These are phyloP conservation scores for Epichloe baconii DNA, from an alignment of 2,329 filamentous ascomycete genomes.

Conservation along the genomic window DNA sequence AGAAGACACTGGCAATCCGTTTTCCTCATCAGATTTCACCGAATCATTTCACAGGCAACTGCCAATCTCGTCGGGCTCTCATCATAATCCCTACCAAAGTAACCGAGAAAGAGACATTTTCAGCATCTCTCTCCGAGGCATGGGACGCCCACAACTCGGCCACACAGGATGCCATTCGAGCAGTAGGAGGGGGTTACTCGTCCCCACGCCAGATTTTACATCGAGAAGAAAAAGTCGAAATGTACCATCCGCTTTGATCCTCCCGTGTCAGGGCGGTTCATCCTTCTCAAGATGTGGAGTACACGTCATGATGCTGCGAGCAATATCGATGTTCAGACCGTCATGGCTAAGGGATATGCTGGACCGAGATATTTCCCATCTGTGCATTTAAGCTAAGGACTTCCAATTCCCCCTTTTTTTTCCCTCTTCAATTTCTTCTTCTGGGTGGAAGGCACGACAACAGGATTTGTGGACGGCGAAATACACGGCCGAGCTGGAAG, in stretches of 20 bases:
- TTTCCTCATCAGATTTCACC: constrained; percentile 15
- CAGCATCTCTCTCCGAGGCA: constrained; percentile 19
- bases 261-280: constrained; percentile 66
- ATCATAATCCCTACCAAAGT: neutral
- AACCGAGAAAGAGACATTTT: constrained; percentile 1
- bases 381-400: constrained; percentile 40
- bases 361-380: constrained; percentile 76
- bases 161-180: constrained; percentile 42
- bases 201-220: constrained; percentile 69
- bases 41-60: constrained; percentile 12
- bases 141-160: constrained; percentile 37
- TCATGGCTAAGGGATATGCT: constrained; percentile 71
- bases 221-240: constrained; percentile 68
- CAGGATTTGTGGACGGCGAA: too few relatives aligned
- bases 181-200: constrained; percentile 49
- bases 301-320: constrained; percentile 48
- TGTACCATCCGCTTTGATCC: constrained; percentile 80
- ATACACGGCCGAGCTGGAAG: too few relatives aligned
- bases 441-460: too few relatives aligned
- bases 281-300: constrained; percentile 85
- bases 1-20: constrained; percentile 16
- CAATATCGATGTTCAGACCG: constrained; percentile 84
- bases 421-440: too few relatives aligned
- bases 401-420: too few relatives aligned
- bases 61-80: constrained; percentile 11